Conservation (phyloP, 1,139 yeast genomes). For the Saccharomycopsis hybrid region DNA sequence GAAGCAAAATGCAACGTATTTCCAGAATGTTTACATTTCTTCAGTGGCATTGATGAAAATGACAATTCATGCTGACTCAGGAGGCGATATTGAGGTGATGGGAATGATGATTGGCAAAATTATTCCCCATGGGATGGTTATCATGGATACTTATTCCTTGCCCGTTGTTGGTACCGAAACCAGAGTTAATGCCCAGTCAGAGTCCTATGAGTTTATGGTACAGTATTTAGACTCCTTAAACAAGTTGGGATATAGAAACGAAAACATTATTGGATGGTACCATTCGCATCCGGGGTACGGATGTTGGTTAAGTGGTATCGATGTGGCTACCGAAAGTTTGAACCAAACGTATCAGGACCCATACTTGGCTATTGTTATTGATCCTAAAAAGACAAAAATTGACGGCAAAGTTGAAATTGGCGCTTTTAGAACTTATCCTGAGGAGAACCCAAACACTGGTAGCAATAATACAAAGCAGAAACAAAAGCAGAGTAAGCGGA, state of each 20-base stretch:
- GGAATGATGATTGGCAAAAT: slow-evolving; percentile 87
- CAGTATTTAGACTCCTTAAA: slow-evolving; percentile 62
- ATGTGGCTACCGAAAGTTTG: slow-evolving; percentile 77
- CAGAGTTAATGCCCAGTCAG: slow-evolving; percentile 88
- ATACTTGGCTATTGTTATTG: slow-evolving; percentile 80
- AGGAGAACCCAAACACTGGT: slow-evolving; percentile 27
- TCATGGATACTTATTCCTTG: slow-evolving; percentile 76
- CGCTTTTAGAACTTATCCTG: slow-evolving; percentile 79
- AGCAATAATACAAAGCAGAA: neutral
- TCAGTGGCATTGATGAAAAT: slow-evolving; percentile 73
- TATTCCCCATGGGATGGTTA: slow-evolving; percentile 50
- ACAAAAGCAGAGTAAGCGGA: no score
- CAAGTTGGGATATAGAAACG: slow-evolving; percentile 43
- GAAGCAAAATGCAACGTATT: slow-evolving; percentile 50
- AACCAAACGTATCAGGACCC: slow-evolving; percentile 91
- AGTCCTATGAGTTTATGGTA: slow-evolving; percentile 94
- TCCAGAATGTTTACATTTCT: slow-evolving; percentile 61
- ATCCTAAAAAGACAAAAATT: slow-evolving; percentile 63
- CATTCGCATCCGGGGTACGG: slow-evolving; percentile 98
- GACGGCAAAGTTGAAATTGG: slow-evolving; percentile 79
- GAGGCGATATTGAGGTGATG: slow-evolving; percentile 92
- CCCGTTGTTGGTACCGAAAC: slow-evolving; percentile 98
- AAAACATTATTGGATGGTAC: slow-evolving; percentile 80
- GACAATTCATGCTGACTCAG: slow-evolving; percentile 75
- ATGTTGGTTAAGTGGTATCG: slow-evolving; percentile 88